phyloP scores from a whole-genome alignment of 768 basidiomycete species.

The Phylloporus scabripes region DNA sequence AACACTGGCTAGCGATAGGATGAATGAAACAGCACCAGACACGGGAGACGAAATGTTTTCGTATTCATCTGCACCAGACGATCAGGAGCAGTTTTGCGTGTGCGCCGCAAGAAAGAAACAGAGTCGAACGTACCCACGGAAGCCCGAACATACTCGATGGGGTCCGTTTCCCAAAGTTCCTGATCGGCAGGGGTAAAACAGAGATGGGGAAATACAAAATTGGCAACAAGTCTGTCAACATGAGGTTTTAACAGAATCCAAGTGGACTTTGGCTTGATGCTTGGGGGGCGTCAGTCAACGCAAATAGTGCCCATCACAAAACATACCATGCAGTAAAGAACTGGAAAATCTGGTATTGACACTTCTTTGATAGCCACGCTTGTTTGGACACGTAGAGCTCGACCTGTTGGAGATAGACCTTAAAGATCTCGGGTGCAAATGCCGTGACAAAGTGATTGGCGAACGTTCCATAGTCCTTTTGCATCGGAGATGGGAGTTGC shows the following conservation, averaged over 20 bases:
- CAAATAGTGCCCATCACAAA: background rate
- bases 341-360: constrained; percentile 75
- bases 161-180: constrained; percentile 74
- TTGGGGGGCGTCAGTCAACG: constrained; percentile 30
- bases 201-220: constrained; percentile 82
- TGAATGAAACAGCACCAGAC: constrained; percentile 73
- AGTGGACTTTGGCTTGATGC: constrained; percentile 90
- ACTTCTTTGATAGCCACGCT: constrained; percentile 77
- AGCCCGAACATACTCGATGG: constrained; percentile 74
- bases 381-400: constrained; percentile 70
- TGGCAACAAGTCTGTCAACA: constrained; percentile 67
- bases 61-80: constrained; percentile 61
- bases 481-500: constrained; percentile 70
- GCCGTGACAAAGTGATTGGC: constrained; percentile 69
- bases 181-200: constrained; percentile 66
- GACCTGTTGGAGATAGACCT: constrained; percentile 60
- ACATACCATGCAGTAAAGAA: constrained; percentile 86
- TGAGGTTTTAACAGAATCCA: constrained; percentile 87
- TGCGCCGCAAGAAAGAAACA: background rate
- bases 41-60: constrained; percentile 74
- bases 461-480: constrained; percentile 64
- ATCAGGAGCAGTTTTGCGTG: background rate
- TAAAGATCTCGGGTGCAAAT: constrained; percentile 86
- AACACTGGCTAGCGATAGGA: constrained; percentile 71
- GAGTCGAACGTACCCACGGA: constrained; percentile 52